Percentiles rank a stretch among this genome's conserved stretches.
Evolutionary conservation across 2,329 filamentous ascomycete species (phyloP).

Genomic region (Colletotrichum sp.): DNA sequence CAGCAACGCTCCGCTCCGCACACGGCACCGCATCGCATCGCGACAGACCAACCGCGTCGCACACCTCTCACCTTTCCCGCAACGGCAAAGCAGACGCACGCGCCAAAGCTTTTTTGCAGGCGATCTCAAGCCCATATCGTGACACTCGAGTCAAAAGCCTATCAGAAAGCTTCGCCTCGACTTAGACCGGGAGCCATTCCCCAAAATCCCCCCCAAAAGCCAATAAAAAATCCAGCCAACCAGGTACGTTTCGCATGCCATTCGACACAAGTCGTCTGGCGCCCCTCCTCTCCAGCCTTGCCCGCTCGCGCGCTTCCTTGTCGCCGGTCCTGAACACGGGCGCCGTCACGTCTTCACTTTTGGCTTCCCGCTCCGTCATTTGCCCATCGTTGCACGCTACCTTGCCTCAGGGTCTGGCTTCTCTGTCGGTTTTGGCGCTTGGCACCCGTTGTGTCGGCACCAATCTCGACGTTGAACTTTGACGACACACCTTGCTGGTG

Average conservation of each 20-base stretch:
- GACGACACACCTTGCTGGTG: neutral
- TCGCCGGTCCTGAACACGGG: neutral
- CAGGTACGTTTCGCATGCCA: constrained; percentile 19
- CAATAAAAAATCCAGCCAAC: constrained; percentile 10
- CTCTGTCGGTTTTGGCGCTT: neutral
- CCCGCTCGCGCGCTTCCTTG: constrained; percentile 16
- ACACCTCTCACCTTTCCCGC: constrained; percentile 1
- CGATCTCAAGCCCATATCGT: constrained; percentile 18
- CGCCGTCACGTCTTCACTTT: neutral
- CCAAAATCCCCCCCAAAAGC: neutral
- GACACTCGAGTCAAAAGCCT: constrained; percentile 22
- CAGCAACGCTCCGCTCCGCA: neutral
- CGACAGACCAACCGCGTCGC: constrained; percentile 26
- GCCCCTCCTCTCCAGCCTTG: constrained; percentile 19
- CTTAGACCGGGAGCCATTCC: constrained; percentile 11
- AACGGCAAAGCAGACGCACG: neutral
- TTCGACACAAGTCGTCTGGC: constrained; percentile 14
- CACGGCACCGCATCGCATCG: constrained; percentile 5
- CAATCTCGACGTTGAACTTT: neutral
- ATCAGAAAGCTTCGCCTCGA: constrained; percentile 20
- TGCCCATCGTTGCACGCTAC: neutral
- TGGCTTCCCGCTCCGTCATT: neutral
- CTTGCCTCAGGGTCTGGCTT: neutral
- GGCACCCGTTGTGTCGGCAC: neutral
- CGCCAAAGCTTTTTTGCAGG: constrained; percentile 15